Conservation (phyloP, 2,329 filamentous ascomycete species). For the Fusarium pininemorale region DNA sequence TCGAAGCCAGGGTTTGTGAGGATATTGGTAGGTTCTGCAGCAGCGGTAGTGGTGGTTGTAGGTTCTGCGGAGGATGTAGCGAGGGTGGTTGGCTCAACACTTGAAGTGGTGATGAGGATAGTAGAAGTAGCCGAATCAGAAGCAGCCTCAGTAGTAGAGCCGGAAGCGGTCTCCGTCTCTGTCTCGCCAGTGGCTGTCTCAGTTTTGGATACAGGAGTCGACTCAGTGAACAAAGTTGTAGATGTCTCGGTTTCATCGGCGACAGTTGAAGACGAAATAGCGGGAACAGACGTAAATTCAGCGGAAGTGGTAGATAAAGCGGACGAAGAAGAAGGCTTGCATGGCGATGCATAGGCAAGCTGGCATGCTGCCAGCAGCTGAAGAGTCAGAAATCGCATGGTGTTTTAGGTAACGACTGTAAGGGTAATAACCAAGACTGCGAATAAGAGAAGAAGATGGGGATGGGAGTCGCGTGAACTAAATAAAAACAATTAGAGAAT, state of each 20-base stretch:
- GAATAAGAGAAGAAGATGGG: accelerated
- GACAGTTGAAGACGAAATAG: not conserved
- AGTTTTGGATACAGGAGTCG: not conserved
- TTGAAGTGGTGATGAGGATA: not conserved
- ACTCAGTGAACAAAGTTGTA: not conserved
- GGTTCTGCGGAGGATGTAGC: not conserved
- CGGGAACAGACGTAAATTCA: accelerated
- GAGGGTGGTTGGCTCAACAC: not conserved
- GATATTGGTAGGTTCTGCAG: not conserved
- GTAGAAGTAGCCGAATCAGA: not conserved
- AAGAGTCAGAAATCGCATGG: not conserved
- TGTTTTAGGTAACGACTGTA: not conserved
- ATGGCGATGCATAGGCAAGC: not conserved
- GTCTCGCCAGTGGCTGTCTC: not conserved
- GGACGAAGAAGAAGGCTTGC: not conserved
- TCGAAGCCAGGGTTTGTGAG: not conserved
- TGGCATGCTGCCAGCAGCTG: not conserved
- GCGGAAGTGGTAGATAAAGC: not conserved
- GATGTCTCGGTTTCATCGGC: not conserved
- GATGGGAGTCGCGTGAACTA: accelerated
- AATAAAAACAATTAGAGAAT: not conserved
- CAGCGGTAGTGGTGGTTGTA: not conserved
- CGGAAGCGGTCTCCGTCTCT: not conserved
- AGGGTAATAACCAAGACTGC: not conserved
- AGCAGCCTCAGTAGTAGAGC: not conserved